A percentile compares a stretch with the other conserved stretches of the same genome.
These are phyloP conservation scores for Lepidium aucheri DNA, from an alignment of 345 rosid genomes.

Conservation along the genomic window DNA sequence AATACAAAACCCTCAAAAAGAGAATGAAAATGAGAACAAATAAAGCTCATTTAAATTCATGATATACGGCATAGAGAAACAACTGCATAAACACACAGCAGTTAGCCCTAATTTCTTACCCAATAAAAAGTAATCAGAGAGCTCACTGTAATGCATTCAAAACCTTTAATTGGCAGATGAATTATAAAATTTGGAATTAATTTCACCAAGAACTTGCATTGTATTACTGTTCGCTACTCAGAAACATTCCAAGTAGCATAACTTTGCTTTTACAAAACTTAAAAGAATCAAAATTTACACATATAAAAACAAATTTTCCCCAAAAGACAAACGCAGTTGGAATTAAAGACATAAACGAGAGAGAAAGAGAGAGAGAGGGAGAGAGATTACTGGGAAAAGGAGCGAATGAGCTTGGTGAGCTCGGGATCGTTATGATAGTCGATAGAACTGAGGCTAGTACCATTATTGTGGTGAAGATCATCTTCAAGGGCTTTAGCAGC, in stretches of 20 bases:
- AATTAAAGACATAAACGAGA: too few species aligned
- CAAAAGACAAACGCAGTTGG: not conserved
- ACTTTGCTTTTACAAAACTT: not conserved
- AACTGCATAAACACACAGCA: not conserved
- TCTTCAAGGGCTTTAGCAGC: constrained; percentile 37
- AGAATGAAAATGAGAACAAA: not conserved
- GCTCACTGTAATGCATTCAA: not conserved
- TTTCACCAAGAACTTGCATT: not conserved
- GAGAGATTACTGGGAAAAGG: constrained; percentile 53
- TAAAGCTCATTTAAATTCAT: not conserved
- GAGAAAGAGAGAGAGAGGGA: not conserved
- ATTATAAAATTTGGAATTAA: not conserved
- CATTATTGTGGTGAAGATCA: constrained; percentile 49
- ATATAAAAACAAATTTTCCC: not conserved
- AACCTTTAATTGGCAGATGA: not conserved
- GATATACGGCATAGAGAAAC: not conserved
- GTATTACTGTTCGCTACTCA: not conserved
- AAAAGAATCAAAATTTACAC: not conserved
- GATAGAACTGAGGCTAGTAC: constrained; percentile 24
- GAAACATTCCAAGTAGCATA: not conserved
- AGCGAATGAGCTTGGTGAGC: constrained; percentile 60
- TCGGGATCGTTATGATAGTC: constrained; percentile 62
- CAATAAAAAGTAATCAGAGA: not conserved
- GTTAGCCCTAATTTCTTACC: constrained; percentile 19
- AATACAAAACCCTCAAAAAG: not conserved